Conservation (phyloP, 306 rosid species). For the Medicago lupulina region DNA sequence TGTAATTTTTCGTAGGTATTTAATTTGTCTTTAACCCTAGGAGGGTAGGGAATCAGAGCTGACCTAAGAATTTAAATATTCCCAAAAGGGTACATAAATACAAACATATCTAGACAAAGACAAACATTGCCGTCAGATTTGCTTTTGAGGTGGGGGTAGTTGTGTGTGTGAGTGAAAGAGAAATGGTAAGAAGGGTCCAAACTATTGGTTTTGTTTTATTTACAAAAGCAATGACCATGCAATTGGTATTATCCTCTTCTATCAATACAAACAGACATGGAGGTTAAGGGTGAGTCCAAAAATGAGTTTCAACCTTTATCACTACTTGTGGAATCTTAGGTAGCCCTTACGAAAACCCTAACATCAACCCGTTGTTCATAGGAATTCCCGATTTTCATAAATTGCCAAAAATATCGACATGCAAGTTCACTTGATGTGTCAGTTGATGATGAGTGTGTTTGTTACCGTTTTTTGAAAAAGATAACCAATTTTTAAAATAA, state of each 20-base stretch:
- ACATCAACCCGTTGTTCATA: conserved; percentile 27
- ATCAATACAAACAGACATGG: conserved; percentile 62
- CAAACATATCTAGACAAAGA: conserved; percentile 75
- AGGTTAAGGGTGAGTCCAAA: conserved; percentile 57
- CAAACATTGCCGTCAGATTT: conserved; percentile 58
- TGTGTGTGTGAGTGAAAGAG: conserved; percentile 48
- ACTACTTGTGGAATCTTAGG: conserved; percentile 54
- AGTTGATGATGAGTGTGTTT: not conserved
- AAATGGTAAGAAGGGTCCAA: conserved; percentile 55
- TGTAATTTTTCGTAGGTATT: not conserved
- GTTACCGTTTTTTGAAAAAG: not conserved
- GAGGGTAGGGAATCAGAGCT: conserved; percentile 69
- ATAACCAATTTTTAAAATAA: too few relatives aligned
- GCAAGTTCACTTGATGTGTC: not conserved
- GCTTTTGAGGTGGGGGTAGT: conserved; percentile 55
- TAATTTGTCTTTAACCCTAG: conserved; percentile 49
- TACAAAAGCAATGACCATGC: conserved; percentile 55
- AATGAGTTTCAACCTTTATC: conserved; percentile 57
- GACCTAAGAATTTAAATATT: conserved; percentile 49
- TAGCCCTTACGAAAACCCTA: conserved; percentile 42
- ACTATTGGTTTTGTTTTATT: conserved; percentile 52
- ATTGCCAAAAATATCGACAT: conserved; percentile 2
- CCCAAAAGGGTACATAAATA: conserved; percentile 51
- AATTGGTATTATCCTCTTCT: conserved; percentile 60
- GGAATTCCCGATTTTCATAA: conserved; percentile 30